A percentile compares a stretch with the other conserved stretches of the same genome.
Evolutionary conservation across 140 eudicot species (phyloP).

Genomic region (Ambrosia hybrid): DNA sequence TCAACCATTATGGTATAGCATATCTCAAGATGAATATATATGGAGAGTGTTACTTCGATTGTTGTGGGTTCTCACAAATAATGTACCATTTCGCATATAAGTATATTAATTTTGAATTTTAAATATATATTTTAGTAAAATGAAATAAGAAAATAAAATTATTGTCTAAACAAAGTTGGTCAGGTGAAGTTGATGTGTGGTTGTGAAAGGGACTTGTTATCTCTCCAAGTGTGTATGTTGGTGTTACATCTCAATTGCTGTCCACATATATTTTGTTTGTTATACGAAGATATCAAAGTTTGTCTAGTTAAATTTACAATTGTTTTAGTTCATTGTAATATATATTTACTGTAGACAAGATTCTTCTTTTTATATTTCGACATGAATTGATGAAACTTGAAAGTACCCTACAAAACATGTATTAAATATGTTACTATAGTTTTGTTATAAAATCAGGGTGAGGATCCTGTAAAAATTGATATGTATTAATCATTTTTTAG

Average conservation of each 20-base stretch:
- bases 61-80: no score
- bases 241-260: conserved; percentile 18
- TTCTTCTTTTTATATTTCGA: not conserved
- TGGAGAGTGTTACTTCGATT: no score
- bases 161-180: conserved; percentile 19
- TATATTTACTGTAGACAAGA: not conserved
- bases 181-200: conserved; percentile 26
- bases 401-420: not conserved
- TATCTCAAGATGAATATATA: not conserved
- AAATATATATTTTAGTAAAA: not conserved
- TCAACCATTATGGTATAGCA: not conserved
- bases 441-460: no score
- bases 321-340: not conserved
- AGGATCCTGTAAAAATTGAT: no score
- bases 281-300: not conserved
- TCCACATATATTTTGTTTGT: not conserved
- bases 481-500: no score
- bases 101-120: not conserved
- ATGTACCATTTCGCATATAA: no score
- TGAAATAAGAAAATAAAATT: not conserved
- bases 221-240: conserved; percentile 28
- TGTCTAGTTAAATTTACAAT: not conserved
- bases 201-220: conserved; percentile 17
- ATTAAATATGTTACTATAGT: no score
- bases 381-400: not conserved